These are phyloP conservation scores for Trypanosoma mega DNA, from an alignment of 208 protist genomes.

Conservation along the genomic window DNA sequence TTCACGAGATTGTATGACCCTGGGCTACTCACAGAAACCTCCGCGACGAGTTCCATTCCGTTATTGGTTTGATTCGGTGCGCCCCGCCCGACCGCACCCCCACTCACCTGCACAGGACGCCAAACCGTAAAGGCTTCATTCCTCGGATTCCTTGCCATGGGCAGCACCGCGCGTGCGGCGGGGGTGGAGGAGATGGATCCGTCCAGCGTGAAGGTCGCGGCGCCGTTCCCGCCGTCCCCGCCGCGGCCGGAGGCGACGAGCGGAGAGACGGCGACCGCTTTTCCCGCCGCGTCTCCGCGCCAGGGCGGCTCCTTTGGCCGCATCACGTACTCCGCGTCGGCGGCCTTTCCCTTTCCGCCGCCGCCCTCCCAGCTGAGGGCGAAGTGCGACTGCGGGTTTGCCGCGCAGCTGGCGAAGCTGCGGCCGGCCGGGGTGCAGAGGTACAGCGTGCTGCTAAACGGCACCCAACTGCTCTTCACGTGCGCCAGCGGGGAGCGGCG, in stretches of 20 bases:
- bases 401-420: constrained; percentile 47
- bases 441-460: constrained; percentile 67
- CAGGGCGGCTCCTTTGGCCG: not conserved
- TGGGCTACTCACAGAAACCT: constrained; percentile 38
- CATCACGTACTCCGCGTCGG: constrained; percentile 29
- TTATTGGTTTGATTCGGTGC: constrained; percentile 34
- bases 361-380: constrained; percentile 18
- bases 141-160: constrained; percentile 15
- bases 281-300: not conserved
- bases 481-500: constrained; percentile 43
- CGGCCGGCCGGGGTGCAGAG: constrained; percentile 45
- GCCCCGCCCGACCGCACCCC: constrained; percentile 24
- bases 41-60: constrained; percentile 61
- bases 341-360: constrained; percentile 13
- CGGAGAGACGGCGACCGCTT: not conserved
- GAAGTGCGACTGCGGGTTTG: constrained; percentile 31
- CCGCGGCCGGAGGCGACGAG: not conserved
- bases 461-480: constrained; percentile 74
- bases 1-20: constrained; percentile 28
- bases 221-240: not conserved
- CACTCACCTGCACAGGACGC: constrained; percentile 40
- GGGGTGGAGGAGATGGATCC: not conserved
- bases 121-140: constrained; percentile 24
- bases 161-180: not conserved
- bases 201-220: not conserved